These are phyloP conservation scores for Solanum neorickii DNA, from an alignment of 257 asterid species.

Conservation along the genomic window DNA sequence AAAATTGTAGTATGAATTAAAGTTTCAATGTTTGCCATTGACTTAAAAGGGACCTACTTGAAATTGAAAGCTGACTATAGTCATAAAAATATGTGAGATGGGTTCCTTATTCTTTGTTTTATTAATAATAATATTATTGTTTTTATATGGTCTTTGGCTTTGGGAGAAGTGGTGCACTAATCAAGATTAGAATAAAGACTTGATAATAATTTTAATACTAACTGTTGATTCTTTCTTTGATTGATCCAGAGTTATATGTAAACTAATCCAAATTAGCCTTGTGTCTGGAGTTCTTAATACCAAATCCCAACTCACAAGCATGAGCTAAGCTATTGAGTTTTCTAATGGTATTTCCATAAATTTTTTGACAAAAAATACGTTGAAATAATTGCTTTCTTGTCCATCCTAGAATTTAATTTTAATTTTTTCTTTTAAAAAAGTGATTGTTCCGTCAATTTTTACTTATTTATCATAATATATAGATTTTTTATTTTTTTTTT, in stretches of 20 bases:
- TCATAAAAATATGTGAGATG: background rate
- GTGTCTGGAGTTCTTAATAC: background rate
- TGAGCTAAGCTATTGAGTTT: background rate
- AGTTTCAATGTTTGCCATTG: constrained; percentile 37
- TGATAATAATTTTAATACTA: background rate
- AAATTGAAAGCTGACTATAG: constrained; percentile 14
- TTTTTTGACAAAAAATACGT: background rate
- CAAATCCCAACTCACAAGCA: background rate
- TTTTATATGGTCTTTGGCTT: background rate
- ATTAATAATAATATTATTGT: background rate
- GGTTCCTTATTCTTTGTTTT: background rate
- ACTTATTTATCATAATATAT: too few relatives aligned
- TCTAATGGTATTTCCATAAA: background rate
- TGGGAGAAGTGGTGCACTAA: background rate
- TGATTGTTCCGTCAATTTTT: too few relatives aligned
- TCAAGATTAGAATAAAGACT: background rate
- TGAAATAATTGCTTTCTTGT: background rate
- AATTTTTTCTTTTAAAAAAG: too few relatives aligned
- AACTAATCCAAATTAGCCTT: background rate
- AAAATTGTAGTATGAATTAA: constrained; percentile 28
- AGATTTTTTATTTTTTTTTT: too few relatives aligned
- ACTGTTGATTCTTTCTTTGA: background rate
- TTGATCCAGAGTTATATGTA: background rate
- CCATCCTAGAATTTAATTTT: background rate
- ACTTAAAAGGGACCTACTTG: constrained; percentile 19